These are phyloP conservation scores for Prinsepia uniflora DNA, from an alignment of 306 rosid species.

Conservation along the genomic window DNA sequence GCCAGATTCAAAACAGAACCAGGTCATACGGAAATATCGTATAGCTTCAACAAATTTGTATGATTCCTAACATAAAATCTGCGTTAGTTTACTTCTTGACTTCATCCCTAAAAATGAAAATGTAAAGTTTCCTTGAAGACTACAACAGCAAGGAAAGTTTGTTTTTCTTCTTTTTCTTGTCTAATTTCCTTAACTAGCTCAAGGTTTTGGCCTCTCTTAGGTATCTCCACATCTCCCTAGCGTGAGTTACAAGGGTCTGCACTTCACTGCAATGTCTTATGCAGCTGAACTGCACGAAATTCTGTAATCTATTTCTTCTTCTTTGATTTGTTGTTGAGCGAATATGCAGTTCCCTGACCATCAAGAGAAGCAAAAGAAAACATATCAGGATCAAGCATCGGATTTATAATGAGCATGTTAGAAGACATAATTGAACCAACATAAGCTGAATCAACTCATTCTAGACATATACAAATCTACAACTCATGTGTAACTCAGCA, in stretches of 20 bases:
- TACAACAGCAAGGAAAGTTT: conserved; percentile 50
- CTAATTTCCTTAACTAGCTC: conserved; percentile 40
- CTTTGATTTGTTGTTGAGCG: conserved; percentile 64
- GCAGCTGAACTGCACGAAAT: conserved; percentile 37
- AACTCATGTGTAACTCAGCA: background rate
- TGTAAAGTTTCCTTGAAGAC: conserved; percentile 34
- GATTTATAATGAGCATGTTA: background rate
- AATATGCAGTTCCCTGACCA: conserved; percentile 81
- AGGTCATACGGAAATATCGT: conserved; percentile 3
- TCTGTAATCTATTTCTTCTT: conserved; percentile 65
- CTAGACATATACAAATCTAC: background rate
- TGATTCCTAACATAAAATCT: conserved; percentile 25
- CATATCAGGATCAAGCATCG: conserved; percentile 10
- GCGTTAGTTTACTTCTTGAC: conserved; percentile 36
- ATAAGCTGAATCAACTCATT: background rate
- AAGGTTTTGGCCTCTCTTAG: conserved; percentile 33
- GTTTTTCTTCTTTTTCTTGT: conserved; percentile 30
- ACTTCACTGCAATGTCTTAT: conserved; percentile 39
- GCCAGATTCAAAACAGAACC: background rate
- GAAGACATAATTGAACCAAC: background rate
- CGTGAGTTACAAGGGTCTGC: conserved; percentile 47
- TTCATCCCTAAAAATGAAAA: conserved; percentile 22
- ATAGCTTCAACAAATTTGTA: conserved; percentile 25
- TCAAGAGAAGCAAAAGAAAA: conserved; percentile 9
- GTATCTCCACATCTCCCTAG: conserved; percentile 43